phyloP scores from a whole-genome alignment of 192 early-diverging fungal genomes.

The Entophlyctis helioformis region DNA sequence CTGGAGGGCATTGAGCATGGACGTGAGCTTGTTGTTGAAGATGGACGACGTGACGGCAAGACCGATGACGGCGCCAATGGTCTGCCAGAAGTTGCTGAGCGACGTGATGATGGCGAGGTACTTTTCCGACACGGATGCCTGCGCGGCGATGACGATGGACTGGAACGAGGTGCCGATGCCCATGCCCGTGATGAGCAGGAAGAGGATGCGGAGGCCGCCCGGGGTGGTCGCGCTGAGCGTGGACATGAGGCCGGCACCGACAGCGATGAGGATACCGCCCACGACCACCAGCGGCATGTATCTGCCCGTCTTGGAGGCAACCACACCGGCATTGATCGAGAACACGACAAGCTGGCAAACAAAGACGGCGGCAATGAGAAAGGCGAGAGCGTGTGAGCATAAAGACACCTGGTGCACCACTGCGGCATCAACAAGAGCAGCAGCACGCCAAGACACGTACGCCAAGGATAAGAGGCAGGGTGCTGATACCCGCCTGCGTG shows the following conservation, averaged over 20 bases:
- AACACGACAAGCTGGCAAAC: no score
- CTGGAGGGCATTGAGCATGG: conserved; percentile 12
- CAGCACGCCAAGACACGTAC: conserved; percentile 51
- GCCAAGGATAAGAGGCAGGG: conserved; percentile 53
- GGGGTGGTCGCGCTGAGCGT: conserved; percentile 40
- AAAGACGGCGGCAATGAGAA: no score
- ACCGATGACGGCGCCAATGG: conserved; percentile 43
- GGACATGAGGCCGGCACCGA: conserved; percentile 46
- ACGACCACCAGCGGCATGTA: conserved; percentile 46
- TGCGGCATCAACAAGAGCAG: no score
- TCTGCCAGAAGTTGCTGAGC: conserved; percentile 29
- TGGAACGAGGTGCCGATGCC: conserved; percentile 62
- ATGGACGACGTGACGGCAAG: conserved; percentile 47
- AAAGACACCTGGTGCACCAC: no score
- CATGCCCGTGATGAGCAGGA: conserved; percentile 52
- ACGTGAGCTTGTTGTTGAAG: conserved; percentile 45
- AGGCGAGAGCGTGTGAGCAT: no score
- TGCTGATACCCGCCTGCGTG: conserved; percentile 55
- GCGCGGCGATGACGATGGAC: conserved; percentile 57
- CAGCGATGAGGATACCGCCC: conserved; percentile 31
- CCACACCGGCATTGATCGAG: conserved; percentile 47
- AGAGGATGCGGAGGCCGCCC: conserved; percentile 37
- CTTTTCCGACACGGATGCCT: conserved; percentile 47
- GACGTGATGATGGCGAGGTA: conserved; percentile 58
- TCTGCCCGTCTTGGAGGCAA: conserved; percentile 38